Evolutionary conservation across 106 monocot genomes (phyloP).

Genomic region (Dactylorhiza incarnata): DNA sequence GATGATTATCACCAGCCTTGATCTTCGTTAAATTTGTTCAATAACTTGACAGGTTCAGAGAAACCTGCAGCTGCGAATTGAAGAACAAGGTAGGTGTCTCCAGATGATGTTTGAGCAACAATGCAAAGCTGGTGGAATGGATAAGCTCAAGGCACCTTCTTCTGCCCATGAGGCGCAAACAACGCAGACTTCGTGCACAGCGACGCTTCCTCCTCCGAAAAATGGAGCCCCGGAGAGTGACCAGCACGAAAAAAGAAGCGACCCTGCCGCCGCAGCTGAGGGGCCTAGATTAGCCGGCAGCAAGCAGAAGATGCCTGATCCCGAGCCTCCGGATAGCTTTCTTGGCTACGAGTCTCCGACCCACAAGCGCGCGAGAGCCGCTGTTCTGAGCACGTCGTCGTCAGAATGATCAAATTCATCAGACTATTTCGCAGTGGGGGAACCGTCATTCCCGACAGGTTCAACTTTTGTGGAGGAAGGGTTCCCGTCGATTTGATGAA

Average conservation of each 20-base stretch:
- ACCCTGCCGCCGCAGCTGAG: not conserved
- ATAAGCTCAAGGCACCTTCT: conserved; percentile 13
- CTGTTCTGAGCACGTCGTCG: not conserved
- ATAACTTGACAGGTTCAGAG: conserved; percentile 49
- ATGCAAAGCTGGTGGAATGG: conserved; percentile 24
- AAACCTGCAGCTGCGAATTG: conserved; percentile 63
- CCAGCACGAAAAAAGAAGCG: not conserved
- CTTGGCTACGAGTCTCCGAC: not conserved
- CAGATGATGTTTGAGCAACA: conserved; percentile 82
- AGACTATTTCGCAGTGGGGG: not conserved
- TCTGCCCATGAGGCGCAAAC: conserved; percentile 10
- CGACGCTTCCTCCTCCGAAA: conserved; percentile 7
- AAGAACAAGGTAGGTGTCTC: conserved; percentile 75
- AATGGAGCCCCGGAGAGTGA: conserved; percentile 11
- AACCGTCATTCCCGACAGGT: not conserved
- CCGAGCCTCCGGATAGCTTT: not conserved
- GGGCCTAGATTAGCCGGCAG: not conserved
- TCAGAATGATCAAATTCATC: not conserved
- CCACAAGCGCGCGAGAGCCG: not conserved
- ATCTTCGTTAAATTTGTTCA: no score
- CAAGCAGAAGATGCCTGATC: not conserved
- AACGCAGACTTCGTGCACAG: conserved; percentile 11
- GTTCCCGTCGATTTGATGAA: not conserved
- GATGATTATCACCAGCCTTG: no score
- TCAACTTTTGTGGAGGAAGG: not conserved